Evolutionary conservation across 2,329 filamentous ascomycete genomes (phyloP), one percentile per base, ranked within the genome.

Genomic region (Didymella glomerata): DNA sequence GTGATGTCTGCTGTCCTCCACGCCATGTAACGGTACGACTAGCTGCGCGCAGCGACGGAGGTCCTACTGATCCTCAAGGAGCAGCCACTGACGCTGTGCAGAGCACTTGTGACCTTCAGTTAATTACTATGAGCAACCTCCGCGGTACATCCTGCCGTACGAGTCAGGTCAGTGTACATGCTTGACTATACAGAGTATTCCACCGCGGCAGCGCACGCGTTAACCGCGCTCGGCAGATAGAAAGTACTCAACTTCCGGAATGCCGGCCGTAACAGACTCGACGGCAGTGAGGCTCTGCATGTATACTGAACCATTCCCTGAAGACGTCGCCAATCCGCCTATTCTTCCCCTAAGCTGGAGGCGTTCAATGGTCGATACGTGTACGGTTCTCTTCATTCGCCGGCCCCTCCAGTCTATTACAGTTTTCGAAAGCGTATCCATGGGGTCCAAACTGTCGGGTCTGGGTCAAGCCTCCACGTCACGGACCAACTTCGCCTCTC

Each of bases 401-500:
- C 48, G 20, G 32, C 8, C n/a, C 13, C 27, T 13, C 48, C 25
- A 34, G 25, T 34, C 25, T 36, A 38, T 40, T 18, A 32, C 44
- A 16, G 38, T n/a, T 25, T 32, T 13, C 24, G 28, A 45, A 30
- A 53, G 44, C n/a, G 44, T 53, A 50, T 58, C 24, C 40, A 42
- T 14, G 11, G 46, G 41, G 27, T 36, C 56, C 56, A 51, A 44
- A 46, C 56, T 54, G 46, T 54, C 56, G 56, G 56, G 47, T 50
- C 47, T 16, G 18, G n/a, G 5, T 42, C 50, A 59, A 59, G 50
- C 56, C 56, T 47, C 56, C 44, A 49, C 47, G 50, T 50, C 56
- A 54, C 28, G 56, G 24, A 25, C 24, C 40, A 36, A 13, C 14
- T 32, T 36, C 9, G 40, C n/a, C 16, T 27, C 16, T 27, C 27